Conservation (phyloP, 495 filamentous ascomycete species). For the Cladorrhinum samala region DNA sequence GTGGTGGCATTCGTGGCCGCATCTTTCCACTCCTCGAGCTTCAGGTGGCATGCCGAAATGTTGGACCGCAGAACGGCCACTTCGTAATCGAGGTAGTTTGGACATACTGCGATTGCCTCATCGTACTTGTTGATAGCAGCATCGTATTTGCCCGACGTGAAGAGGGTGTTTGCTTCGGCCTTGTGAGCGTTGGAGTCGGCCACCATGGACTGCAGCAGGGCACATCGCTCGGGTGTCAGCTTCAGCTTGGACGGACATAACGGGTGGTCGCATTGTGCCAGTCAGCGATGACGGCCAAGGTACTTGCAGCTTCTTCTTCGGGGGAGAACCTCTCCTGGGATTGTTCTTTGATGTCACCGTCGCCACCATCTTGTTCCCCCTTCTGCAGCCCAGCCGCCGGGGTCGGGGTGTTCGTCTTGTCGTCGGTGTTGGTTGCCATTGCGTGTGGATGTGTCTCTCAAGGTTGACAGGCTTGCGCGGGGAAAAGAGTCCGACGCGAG, state of each 20-base stretch:
- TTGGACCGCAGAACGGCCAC: constrained; percentile 82
- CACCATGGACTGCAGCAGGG: constrained; percentile 51
- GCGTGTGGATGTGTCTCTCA: not conserved
- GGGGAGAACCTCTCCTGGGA: constrained; percentile 43
- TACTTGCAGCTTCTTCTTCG: constrained; percentile 28
- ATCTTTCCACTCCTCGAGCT: constrained; percentile 80
- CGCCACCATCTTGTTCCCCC: constrained; percentile 10
- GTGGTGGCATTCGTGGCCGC: constrained; percentile 67
- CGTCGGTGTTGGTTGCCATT: constrained; percentile 8
- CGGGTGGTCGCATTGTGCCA: not conserved
- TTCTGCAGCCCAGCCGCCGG: not conserved
- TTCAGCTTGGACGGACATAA: not conserved
- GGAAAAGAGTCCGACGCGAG: too few relatives aligned
- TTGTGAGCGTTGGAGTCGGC: constrained; percentile 70
- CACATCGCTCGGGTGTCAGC: constrained; percentile 11
- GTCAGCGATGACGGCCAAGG: too few relatives aligned
- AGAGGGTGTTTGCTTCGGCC: constrained; percentile 69
- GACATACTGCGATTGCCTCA: constrained; percentile 72
- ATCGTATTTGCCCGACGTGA: constrained; percentile 63
- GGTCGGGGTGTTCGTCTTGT: too few relatives aligned
- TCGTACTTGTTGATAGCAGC: constrained; percentile 88
- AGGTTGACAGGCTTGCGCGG: not conserved
- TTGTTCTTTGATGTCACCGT: constrained; percentile 12
- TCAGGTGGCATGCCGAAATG: constrained; percentile 84
- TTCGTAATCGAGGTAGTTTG: constrained; percentile 85